A percentile compares a stretch with the other conserved stretches of the same genome.
Conservation (phyloP, 345 rosid species). For the Lumnitzera racemosa region DNA sequence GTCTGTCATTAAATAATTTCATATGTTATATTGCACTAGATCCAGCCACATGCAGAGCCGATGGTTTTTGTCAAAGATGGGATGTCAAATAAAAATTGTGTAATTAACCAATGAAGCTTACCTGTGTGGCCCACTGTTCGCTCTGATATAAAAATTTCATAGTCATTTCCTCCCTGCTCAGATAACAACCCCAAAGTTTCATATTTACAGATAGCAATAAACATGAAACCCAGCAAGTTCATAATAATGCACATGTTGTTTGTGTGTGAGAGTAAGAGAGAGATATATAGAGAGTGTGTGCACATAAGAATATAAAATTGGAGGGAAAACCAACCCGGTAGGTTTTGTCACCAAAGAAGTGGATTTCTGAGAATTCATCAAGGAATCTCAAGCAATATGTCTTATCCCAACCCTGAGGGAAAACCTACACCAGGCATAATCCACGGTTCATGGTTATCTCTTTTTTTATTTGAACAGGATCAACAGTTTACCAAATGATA, state of each 20-base stretch:
- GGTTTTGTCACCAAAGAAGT: constrained; percentile 98
- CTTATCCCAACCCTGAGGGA: constrained; percentile 98
- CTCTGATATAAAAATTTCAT: constrained; percentile 84
- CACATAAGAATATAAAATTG: neutral
- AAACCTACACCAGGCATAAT: constrained; percentile 45
- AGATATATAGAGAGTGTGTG: neutral
- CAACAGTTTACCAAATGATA: neutral
- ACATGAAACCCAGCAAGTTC: too few relatives aligned
- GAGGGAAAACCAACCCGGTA: constrained; percentile 48
- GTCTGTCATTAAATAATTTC: too few relatives aligned
- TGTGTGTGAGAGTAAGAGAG: neutral
- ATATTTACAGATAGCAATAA: too few relatives aligned
- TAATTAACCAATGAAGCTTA: constrained; percentile 13
- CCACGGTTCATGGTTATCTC: neutral
- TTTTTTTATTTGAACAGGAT: neutral
- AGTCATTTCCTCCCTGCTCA: constrained; percentile 89
- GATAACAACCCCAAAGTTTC: neutral
- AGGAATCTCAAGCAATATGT: constrained; percentile 93
- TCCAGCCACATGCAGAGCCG: too few relatives aligned
- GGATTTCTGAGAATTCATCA: constrained; percentile 67
- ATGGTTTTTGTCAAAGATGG: too few relatives aligned
- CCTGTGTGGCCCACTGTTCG: constrained; percentile 87
- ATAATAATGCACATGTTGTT: too few relatives aligned
- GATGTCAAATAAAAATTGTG: neutral
- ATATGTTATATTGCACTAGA: too few relatives aligned